Conservation (phyloP, 179 eudicot species). For the Beta corolliflora region DNA sequence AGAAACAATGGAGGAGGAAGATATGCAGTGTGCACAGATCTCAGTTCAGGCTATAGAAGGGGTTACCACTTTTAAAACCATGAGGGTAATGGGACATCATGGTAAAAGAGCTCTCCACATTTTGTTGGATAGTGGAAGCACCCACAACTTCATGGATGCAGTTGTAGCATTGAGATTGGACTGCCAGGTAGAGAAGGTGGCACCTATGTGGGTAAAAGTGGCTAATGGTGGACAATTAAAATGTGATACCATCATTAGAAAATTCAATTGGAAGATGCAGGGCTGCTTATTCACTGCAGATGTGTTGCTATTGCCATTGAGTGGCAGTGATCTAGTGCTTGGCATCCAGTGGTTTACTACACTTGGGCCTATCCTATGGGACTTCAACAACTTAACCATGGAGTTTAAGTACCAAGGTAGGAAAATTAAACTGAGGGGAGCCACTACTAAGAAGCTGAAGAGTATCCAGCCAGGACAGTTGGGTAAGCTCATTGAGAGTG, state of each 20-base stretch:
- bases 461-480: not conserved
- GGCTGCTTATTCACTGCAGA: not conserved
- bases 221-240: not conserved
- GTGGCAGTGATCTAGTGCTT: conserved; percentile 4
- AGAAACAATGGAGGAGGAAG: not conserved
- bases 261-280: not conserved
- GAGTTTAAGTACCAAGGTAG: not conserved
- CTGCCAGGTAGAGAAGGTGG: no score
- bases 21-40: not conserved
- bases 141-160: not conserved
- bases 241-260: not conserved
- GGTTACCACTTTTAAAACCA: not conserved
- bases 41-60: not conserved
- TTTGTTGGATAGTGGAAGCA: not conserved
- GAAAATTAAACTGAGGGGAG: not conserved
- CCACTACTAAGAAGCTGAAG: not conserved
- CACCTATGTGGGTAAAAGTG: not conserved
- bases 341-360: conserved; percentile 10
- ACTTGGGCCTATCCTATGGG: not conserved
- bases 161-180: not conserved
- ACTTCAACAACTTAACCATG: not conserved
- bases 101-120: not conserved
- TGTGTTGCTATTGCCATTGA: not conserved
- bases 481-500: not conserved
- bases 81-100: not conserved